Evolutionary conservation across 495 filamentous ascomycete genomes (phyloP).

Genomic region (Elasticomyces elasticus): DNA sequence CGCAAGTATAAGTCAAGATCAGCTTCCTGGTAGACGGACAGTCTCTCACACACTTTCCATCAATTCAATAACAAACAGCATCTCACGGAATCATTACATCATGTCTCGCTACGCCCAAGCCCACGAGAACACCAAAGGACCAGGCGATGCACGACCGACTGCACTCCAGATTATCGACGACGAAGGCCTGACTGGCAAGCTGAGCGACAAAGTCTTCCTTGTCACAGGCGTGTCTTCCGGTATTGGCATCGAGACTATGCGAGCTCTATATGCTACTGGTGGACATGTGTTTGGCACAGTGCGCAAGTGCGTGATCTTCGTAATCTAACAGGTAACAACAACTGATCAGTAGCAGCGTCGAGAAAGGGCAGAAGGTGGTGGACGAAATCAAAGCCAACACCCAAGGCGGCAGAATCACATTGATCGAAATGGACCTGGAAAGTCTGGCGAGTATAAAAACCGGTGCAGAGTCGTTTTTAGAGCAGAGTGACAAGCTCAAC

Average conservation of each 20-base stretch:
- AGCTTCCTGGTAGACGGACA: no score
- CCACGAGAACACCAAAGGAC: conserved; percentile 37
- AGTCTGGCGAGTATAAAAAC: conserved; percentile 18
- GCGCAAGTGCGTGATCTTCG: neutral
- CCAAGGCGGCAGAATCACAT: conserved; percentile 18
- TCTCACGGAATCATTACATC: no score
- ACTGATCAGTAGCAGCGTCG: conserved; percentile 14
- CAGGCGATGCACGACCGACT: conserved; percentile 48
- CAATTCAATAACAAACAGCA: no score
- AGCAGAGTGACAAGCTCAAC: conserved; percentile 22
- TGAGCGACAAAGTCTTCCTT: conserved; percentile 39
- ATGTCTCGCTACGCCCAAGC: conserved; percentile 36
- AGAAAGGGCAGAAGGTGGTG: conserved; percentile 24
- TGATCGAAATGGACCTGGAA: conserved; percentile 33
- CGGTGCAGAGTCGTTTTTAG: conserved; percentile 18
- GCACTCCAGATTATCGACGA: conserved; percentile 46
- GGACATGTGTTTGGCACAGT: conserved; percentile 34
- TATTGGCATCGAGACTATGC: conserved; percentile 44
- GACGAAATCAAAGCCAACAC: conserved; percentile 15
- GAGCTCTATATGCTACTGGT: conserved; percentile 39
- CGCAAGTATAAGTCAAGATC: no score
- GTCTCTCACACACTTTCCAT: no score
- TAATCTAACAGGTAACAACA: neutral
- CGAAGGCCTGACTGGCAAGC: conserved; percentile 34
- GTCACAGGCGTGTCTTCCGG: conserved; percentile 46